Conservation (phyloP, 2,329 filamentous ascomycete genomes). For the Basipetospora chlamydospora region DNA sequence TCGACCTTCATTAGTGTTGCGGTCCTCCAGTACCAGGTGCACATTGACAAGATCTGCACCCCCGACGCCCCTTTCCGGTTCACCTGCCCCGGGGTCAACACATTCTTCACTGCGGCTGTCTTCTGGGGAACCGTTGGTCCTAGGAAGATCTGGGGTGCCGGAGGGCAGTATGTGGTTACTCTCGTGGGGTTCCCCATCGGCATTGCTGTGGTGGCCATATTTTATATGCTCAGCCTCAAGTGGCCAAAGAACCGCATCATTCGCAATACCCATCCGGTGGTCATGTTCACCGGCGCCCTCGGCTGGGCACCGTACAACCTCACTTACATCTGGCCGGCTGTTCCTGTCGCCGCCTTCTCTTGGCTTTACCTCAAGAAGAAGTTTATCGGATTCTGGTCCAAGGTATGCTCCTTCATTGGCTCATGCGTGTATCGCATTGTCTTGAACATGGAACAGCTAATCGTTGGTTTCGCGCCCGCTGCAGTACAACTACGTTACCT, state of each 20-base stretch:
- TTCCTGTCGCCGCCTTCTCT: slow-evolving; percentile 24
- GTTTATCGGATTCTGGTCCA: slow-evolving; percentile 22
- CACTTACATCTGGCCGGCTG: slow-evolving; percentile 26
- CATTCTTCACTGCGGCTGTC: slow-evolving; percentile 22
- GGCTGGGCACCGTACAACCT: slow-evolving; percentile 25
- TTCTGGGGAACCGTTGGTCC: slow-evolving; percentile 27
- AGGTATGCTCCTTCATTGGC: slow-evolving; percentile 7
- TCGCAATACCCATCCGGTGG: slow-evolving; percentile 24
- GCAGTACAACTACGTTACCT: slow-evolving; percentile 38
- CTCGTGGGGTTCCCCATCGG: slow-evolving; percentile 21
- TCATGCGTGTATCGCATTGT: background rate
- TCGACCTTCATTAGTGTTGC: slow-evolving; percentile 20
- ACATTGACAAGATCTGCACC: slow-evolving; percentile 16
- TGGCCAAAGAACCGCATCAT: slow-evolving; percentile 18
- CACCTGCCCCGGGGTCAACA: slow-evolving; percentile 17
- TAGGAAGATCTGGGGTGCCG: slow-evolving; percentile 20
- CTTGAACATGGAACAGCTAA: too few relatives aligned
- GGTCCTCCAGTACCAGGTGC: slow-evolving; percentile 21
- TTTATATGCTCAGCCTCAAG: slow-evolving; percentile 17
- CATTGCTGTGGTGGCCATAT: slow-evolving; percentile 16
- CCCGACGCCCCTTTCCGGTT: slow-evolving; percentile 12
- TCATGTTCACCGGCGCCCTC: slow-evolving; percentile 21
- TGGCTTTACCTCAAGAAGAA: slow-evolving; percentile 26
- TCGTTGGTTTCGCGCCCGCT: background rate
- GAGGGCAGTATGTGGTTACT: slow-evolving; percentile 19